Evolutionary conservation across 139 green algal genomes (phyloP).

Genomic region (Nannochloris sp.): DNA sequence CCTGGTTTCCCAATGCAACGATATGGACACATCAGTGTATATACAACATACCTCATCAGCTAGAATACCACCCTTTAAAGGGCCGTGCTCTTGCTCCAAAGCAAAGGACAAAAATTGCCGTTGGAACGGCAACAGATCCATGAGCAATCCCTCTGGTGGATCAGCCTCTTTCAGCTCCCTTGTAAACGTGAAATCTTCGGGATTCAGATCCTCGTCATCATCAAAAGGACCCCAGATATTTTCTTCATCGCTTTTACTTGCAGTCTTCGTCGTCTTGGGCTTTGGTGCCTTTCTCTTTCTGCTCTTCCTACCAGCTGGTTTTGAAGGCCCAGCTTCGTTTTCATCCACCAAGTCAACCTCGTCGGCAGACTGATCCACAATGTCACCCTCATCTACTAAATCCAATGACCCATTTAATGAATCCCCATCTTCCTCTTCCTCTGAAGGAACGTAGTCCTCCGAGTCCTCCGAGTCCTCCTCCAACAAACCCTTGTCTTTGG

Average conservation of each 20-base stretch:
- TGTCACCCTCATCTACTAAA: constrained; percentile 6
- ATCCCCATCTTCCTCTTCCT: no score
- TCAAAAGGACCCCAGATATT: constrained; percentile 21
- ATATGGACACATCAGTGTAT: not conserved
- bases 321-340: constrained; percentile 5
- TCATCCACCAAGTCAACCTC: not conserved
- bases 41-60: constrained; percentile 61
- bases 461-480: no score
- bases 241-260: not conserved
- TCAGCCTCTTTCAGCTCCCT: constrained; percentile 28
- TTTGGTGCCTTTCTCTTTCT: not conserved
- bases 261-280: no score
- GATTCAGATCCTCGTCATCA: constrained; percentile 20
- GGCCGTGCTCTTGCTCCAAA: constrained; percentile 60
- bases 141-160: constrained; percentile 59
- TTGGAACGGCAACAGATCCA: constrained; percentile 89
- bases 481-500: no score
- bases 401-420: no score
- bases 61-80: constrained; percentile 72
- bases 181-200: constrained; percentile 15
- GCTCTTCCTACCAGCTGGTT: not conserved
- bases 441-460: no score
- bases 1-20: not conserved
- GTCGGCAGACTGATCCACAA: not conserved
- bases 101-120: constrained; percentile 80